phyloP scores from a whole-genome alignment of 1,284 basidiomycete species.

The Malassezia yamatoensis region DNA sequence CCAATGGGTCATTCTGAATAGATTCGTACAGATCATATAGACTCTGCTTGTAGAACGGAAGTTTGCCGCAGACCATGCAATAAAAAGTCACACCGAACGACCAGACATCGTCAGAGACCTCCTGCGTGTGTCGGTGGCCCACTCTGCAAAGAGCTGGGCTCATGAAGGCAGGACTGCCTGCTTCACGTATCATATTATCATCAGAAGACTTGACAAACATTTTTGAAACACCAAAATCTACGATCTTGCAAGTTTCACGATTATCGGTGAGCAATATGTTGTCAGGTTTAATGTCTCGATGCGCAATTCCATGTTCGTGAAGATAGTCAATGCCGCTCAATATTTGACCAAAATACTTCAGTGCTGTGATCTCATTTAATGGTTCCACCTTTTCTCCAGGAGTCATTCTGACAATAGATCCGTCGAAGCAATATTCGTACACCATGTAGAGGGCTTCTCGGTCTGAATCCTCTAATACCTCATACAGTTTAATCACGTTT shows the following conservation, averaged over 20 bases:
- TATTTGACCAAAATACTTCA: conserved; percentile 54
- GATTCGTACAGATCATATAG: conserved; percentile 52
- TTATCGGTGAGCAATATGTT: conserved; percentile 54
- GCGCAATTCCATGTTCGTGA: conserved; percentile 54
- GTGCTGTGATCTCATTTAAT: conserved; percentile 44
- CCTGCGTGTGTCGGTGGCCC: conserved; percentile 45
- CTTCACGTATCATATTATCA: conserved; percentile 50
- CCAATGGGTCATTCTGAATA: conserved; percentile 49
- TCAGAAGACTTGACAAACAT: conserved; percentile 52
- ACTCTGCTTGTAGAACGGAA: conserved; percentile 53
- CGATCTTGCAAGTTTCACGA: conserved; percentile 53
- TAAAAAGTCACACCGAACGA: conserved; percentile 55
- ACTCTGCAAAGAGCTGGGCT: conserved; percentile 51
- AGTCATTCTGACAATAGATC: conserved; percentile 51
- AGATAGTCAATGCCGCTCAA: conserved; percentile 53
- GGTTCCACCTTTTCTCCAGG: conserved; percentile 35
- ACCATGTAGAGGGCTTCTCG: conserved; percentile 54
- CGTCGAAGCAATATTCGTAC: conserved; percentile 48
- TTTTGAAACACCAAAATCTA: conserved; percentile 56
- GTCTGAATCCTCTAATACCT: conserved; percentile 54
- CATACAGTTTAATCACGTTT: conserved; percentile 52
- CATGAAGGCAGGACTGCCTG: conserved; percentile 55
- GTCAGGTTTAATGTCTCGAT: conserved; percentile 54
- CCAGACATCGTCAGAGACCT: conserved; percentile 54
- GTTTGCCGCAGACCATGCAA: conserved; percentile 52